phyloP scores from a whole-genome alignment of 768 basidiomycete genomes.

The Roridomyces roridus region DNA sequence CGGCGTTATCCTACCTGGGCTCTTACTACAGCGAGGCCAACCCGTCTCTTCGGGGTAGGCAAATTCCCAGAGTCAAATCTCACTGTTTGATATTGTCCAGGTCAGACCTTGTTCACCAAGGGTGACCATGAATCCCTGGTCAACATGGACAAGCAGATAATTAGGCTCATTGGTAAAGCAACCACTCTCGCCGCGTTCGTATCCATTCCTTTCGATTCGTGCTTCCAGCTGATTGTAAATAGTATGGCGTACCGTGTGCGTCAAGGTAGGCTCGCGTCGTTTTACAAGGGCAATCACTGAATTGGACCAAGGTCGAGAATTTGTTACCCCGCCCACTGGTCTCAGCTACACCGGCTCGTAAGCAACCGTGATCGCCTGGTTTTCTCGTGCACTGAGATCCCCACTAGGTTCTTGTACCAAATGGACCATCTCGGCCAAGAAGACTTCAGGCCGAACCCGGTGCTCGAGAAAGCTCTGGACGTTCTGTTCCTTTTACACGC shows the following conservation, averaged over 20 bases:
- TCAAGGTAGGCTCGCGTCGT: neutral
- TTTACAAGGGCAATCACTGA: too few relatives aligned
- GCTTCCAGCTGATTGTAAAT: slow-evolving; percentile 7
- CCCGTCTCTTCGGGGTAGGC: slow-evolving; percentile 80
- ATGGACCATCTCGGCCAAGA: slow-evolving; percentile 83
- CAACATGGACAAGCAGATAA: slow-evolving; percentile 92
- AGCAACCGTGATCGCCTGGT: slow-evolving; percentile 29
- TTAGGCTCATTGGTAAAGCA: slow-evolving; percentile 85
- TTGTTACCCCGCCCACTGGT: slow-evolving; percentile 83
- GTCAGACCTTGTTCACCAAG: slow-evolving; percentile 79
- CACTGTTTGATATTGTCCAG: slow-evolving; percentile 41
- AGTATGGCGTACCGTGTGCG: slow-evolving; percentile 95
- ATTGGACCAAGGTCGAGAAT: slow-evolving; percentile 74
- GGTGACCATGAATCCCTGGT: slow-evolving; percentile 71
- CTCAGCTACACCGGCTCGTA: slow-evolving; percentile 86
- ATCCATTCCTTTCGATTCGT: neutral
- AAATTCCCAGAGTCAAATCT: neutral
- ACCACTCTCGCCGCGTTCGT: slow-evolving; percentile 86
- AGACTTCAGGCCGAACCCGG: slow-evolving; percentile 80
- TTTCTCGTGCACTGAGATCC: slow-evolving; percentile 1
- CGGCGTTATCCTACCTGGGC: slow-evolving; percentile 86
- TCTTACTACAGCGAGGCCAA: slow-evolving; percentile 90
- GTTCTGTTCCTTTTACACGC: slow-evolving; percentile 88
- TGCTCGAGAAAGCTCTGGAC: slow-evolving; percentile 88
- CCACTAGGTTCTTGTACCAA: slow-evolving; percentile 81